Conservation (phyloP, 345 rosid genomes). For the Rhizophora apiculata region DNA sequence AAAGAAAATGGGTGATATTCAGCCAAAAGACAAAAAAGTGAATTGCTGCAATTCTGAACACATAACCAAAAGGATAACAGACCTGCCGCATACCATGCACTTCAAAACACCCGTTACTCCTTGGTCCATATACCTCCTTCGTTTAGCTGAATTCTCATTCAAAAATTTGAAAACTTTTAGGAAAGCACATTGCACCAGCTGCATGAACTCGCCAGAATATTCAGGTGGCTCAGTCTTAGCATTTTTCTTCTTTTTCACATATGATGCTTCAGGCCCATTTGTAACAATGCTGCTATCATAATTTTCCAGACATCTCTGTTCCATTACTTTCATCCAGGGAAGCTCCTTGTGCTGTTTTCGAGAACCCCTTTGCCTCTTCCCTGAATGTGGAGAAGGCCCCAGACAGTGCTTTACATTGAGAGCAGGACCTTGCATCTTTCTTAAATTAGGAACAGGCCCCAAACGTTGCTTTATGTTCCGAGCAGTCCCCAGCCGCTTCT, state of each 20-base stretch:
- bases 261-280: slow-evolving; percentile 8
- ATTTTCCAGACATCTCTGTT: not conserved
- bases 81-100: slow-evolving; percentile 56
- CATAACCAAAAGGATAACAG: slow-evolving; percentile 9
- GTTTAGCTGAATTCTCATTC: slow-evolving; percentile 41
- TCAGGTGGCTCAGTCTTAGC: slow-evolving; percentile 27
- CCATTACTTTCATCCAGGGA: slow-evolving; percentile 15
- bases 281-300: slow-evolving; percentile 3
- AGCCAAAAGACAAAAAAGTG: not conserved
- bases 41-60: not conserved
- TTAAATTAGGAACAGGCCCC: slow-evolving; percentile 12
- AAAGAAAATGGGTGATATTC: not conserved
- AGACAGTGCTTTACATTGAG: slow-evolving; percentile 9
- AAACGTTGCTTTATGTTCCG: slow-evolving; percentile 24
- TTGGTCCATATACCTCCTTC: slow-evolving; percentile 34
- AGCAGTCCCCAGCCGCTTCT: slow-evolving; percentile 20
- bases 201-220: slow-evolving; percentile 39
- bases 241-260: not conserved
- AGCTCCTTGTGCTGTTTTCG: not conserved
- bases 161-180: slow-evolving; percentile 42
- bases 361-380: not conserved
- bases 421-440: slow-evolving; percentile 3
- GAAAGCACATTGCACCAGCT: slow-evolving; percentile 34
- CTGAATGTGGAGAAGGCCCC: slow-evolving; percentile 6
- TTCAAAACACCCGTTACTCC: slow-evolving; percentile 28